Conservation (phyloP, 805 yeast species). For the Saccharomycopsis sp. region DNA sequence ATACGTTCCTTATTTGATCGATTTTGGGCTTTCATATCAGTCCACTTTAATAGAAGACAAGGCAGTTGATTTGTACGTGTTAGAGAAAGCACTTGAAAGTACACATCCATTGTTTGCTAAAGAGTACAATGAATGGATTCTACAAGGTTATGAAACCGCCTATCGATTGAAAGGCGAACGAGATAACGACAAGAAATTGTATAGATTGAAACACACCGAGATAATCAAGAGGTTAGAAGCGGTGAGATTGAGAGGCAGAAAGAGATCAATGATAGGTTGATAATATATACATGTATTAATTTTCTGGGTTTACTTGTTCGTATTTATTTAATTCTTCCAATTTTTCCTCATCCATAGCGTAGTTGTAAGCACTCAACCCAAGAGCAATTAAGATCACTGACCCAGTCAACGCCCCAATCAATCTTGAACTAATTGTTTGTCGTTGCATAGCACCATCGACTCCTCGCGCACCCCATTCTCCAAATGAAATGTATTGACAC, state of each 20-base stretch:
- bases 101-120: conserved; percentile 78
- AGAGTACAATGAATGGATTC: conserved; percentile 58
- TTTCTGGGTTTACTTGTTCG: conserved; percentile 15
- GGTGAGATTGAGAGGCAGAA: conserved; percentile 87
- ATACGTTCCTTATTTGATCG: conserved; percentile 61
- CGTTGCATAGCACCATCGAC: neutral
- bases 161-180: conserved; percentile 26
- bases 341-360: conserved; percentile 26
- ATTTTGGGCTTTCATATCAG: conserved; percentile 82
- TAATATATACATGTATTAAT: neutral
- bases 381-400: conserved; percentile 14
- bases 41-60: conserved; percentile 79
- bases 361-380: conserved; percentile 30
- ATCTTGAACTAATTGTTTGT: conserved; percentile 4
- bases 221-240: conserved; percentile 63
- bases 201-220: conserved; percentile 35
- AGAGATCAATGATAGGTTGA: conserved; percentile 88
- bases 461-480: conserved; percentile 58
- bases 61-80: conserved; percentile 93
- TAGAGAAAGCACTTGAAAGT: conserved; percentile 85
- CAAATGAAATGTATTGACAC: conserved; percentile 51
- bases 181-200: conserved; percentile 34
- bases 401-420: conserved; percentile 12
- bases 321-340: conserved; percentile 10
- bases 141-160: conserved; percentile 52